Evolutionary conservation across 306 rosid genomes (phyloP).

Genomic region (Castanea sativa): DNA sequence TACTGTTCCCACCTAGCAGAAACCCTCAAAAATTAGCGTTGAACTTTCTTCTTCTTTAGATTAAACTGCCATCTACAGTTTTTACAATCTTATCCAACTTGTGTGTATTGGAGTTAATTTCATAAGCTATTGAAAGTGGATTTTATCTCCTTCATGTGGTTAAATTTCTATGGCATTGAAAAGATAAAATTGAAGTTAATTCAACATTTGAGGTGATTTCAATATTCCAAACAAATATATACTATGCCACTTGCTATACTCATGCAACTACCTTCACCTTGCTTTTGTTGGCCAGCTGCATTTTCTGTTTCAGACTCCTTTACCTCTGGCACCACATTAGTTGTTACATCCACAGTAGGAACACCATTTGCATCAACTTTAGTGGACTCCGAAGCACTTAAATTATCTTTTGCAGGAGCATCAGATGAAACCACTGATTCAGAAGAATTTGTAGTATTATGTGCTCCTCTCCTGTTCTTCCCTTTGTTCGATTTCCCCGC

Average conservation of each 20-base stretch:
- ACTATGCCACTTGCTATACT: slow-evolving; percentile 4
- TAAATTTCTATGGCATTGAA: background rate
- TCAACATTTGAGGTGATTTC: background rate
- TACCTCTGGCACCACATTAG: slow-evolving; percentile 28
- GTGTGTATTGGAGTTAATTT: background rate
- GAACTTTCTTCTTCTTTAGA: background rate
- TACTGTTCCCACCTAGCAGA: background rate
- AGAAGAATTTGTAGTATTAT: slow-evolving; percentile 26
- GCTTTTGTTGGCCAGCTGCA: slow-evolving; percentile 54
- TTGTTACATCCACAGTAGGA: slow-evolving; percentile 33
- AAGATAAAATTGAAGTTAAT: background rate
- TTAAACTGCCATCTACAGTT: background rate
- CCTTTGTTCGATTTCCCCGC: slow-evolving; percentile 88
- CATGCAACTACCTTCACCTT: slow-evolving; percentile 51
- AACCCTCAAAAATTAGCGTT: background rate
- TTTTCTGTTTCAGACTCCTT: slow-evolving; percentile 46
- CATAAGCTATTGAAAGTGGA: no score
- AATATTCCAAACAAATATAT: background rate
- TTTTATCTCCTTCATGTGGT: background rate
- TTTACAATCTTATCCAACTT: background rate
- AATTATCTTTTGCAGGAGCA: slow-evolving; percentile 34
- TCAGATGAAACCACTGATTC: slow-evolving; percentile 37
- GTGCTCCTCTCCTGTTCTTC: slow-evolving; percentile 55
- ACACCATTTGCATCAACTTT: slow-evolving; percentile 44
- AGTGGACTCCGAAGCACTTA: slow-evolving; percentile 21